Conservation (phyloP, 257 asterid genomes). For the Handroanthus guayacan region DNA sequence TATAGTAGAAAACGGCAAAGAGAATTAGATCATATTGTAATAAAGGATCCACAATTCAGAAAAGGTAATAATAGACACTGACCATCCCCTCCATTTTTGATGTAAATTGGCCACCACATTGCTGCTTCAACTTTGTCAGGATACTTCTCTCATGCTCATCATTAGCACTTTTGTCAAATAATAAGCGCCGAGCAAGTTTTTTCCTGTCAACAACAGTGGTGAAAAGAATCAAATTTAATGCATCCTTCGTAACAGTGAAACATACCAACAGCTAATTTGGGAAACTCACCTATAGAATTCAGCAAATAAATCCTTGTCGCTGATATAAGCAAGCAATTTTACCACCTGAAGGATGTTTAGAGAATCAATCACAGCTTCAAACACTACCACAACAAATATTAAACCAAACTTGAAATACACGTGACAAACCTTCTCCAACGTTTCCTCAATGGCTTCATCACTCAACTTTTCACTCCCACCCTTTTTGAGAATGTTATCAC, state of each 20-base stretch:
- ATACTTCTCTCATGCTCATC: conserved; percentile 99
- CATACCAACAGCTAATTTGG: not conserved
- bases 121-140: conserved; percentile 94
- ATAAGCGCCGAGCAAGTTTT: conserved; percentile 89
- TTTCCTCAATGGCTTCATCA: conserved; percentile 76
- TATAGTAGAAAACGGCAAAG: conserved; percentile 33
- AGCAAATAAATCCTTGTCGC: conserved; percentile 95
- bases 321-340: conserved; percentile 90
- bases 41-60: not conserved
- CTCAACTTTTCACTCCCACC: conserved; percentile 75
- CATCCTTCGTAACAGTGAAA: conserved; percentile 6
- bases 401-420: not conserved
- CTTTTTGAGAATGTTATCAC: conserved; percentile 72
- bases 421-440: conserved; percentile 61
- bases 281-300: conserved; percentile 82
- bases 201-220: conserved; percentile 58
- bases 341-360: conserved; percentile 67
- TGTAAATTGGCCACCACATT: conserved; percentile 99
- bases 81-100: conserved; percentile 99
- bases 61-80: conserved; percentile 36
- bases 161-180: conserved; percentile 97
- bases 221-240: conserved; percentile 20
- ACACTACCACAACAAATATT: not conserved
- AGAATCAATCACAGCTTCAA: conserved; percentile 32
- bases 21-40: not conserved